Conservation (phyloP, 331 rosid genomes). For the Arachis monticola region DNA sequence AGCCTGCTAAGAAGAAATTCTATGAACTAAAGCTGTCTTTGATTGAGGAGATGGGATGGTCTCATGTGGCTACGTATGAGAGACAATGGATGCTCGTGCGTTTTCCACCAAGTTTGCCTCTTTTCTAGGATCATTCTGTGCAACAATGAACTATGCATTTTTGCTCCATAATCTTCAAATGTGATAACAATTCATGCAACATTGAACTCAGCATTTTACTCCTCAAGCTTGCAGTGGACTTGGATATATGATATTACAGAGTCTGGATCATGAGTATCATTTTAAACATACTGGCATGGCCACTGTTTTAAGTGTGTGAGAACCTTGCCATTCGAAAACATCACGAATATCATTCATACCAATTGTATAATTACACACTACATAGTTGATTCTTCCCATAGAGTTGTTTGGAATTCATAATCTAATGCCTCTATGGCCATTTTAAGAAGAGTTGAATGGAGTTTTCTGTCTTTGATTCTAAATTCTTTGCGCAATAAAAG, state of each 20-base stretch:
- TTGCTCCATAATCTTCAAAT: neutral
- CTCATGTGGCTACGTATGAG: slow-evolving; percentile 72
- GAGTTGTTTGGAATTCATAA: neutral
- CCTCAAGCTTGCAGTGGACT: slow-evolving; percentile 7
- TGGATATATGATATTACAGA: neutral
- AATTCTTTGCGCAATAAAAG: neutral
- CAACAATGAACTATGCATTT: neutral
- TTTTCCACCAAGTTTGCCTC: slow-evolving; percentile 79
- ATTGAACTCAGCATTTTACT: neutral
- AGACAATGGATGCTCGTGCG: slow-evolving; percentile 85
- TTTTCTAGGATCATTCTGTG: slow-evolving; percentile 49
- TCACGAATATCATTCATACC: neutral
- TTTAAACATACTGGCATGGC: neutral
- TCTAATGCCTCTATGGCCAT: neutral
- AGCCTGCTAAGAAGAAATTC: slow-evolving; percentile 75
- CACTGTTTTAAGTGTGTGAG: too few relatives aligned
- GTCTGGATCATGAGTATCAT: neutral
- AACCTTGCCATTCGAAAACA: neutral
- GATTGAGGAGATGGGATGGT: slow-evolving; percentile 89
- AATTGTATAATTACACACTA: neutral
- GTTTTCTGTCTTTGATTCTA: neutral
- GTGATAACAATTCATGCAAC: slow-evolving; percentile 7
- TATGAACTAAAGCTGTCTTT: slow-evolving; percentile 70
- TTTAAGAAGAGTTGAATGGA: neutral
- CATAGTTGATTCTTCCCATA: neutral